These are phyloP conservation scores for Talaromyces funiculosus DNA, from an alignment of 2,329 filamentous ascomycete genomes.

Conservation along the genomic window DNA sequence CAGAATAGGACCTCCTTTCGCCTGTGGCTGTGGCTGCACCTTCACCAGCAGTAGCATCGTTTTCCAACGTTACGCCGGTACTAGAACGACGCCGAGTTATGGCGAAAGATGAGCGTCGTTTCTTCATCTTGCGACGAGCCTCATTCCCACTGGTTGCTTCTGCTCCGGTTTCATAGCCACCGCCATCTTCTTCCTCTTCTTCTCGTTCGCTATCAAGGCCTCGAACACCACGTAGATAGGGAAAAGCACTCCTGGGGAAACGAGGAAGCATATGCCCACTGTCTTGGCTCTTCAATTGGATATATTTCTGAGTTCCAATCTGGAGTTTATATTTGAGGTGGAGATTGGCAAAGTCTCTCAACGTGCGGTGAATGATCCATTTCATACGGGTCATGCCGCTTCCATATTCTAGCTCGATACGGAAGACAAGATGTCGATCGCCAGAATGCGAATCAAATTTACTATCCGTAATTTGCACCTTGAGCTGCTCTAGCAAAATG, in stretches of 20 bases:
- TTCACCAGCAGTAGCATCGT: conserved; percentile 30
- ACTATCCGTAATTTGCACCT: conserved; percentile 79
- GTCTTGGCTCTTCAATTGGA: conserved; percentile 63
- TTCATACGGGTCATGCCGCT: conserved; percentile 94
- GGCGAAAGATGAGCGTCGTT: conserved; percentile 52
- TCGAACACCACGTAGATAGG: conserved; percentile 76
- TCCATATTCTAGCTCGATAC: conserved; percentile 91
- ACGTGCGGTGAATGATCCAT: conserved; percentile 83
- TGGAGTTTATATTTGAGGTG: conserved; percentile 91
- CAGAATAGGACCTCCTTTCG: conserved; percentile 60
- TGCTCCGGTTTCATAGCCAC: conserved; percentile 47
- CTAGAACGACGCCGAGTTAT: conserved; percentile 57
- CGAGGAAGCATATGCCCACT: conserved; percentile 74
- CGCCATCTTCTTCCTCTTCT: conserved; percentile 51
- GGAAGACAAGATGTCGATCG: conserved; percentile 75
- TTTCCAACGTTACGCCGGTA: conserved; percentile 35
- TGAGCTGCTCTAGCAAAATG: conserved; percentile 89
- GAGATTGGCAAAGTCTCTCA: conserved; percentile 85
- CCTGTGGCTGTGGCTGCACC: conserved; percentile 37
- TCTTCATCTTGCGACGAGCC: conserved; percentile 48
- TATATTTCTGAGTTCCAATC: conserved; percentile 74
- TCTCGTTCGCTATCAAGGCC: conserved; percentile 78
- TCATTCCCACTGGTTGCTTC: conserved; percentile 67
- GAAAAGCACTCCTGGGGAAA: conserved; percentile 84
- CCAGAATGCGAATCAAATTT: conserved; percentile 54